A percentile compares a stretch with the other conserved stretches of the same genome.
These are phyloP conservation scores for Daldinia grandis DNA, from an alignment of 495 filamentous ascomycete species.

Conservation along the genomic window DNA sequence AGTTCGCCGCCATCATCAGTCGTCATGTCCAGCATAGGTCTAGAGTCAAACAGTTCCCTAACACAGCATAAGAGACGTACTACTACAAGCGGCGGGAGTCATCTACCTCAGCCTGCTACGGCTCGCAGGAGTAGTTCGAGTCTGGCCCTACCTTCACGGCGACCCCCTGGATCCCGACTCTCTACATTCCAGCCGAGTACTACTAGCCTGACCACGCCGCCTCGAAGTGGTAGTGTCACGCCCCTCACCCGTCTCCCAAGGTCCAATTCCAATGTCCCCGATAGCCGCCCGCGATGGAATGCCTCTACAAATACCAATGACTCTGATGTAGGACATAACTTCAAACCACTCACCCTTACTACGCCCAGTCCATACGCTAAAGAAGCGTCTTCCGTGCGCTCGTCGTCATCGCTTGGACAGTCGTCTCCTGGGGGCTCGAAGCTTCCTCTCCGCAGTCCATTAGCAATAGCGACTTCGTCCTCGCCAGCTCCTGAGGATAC, in stretches of 20 bases:
- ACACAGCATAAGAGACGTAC: conserved; percentile 54
- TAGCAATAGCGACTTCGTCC: conserved; percentile 51
- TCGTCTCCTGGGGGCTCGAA: conserved; percentile 51
- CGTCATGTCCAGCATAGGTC: conserved; percentile 67
- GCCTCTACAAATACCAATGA: conserved; percentile 73
- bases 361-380: conserved; percentile 72
- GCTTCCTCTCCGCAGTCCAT: conserved; percentile 57
- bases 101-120: conserved; percentile 54
- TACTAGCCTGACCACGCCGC: conserved; percentile 51
- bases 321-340: conserved; percentile 72
- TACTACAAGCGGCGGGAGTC: conserved; percentile 48
- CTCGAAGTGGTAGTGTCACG: conserved; percentile 61
- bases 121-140: conserved; percentile 43
- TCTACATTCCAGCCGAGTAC: conserved; percentile 50
- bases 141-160: conserved; percentile 43
- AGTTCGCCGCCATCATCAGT: conserved; percentile 93
- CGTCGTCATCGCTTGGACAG: conserved; percentile 50
- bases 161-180: conserved; percentile 42
- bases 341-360: conserved; percentile 69
- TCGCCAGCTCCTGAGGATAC: conserved; percentile 53
- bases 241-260: conserved; percentile 63
- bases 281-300: conserved; percentile 83
- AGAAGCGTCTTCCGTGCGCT: conserved; percentile 45
- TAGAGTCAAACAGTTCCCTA: conserved; percentile 56
- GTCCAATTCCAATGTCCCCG: conserved; percentile 55